Base-by-base conservation (phyloP, 805 yeast genomes). In the Saccharomycopsis vini region DNA sequence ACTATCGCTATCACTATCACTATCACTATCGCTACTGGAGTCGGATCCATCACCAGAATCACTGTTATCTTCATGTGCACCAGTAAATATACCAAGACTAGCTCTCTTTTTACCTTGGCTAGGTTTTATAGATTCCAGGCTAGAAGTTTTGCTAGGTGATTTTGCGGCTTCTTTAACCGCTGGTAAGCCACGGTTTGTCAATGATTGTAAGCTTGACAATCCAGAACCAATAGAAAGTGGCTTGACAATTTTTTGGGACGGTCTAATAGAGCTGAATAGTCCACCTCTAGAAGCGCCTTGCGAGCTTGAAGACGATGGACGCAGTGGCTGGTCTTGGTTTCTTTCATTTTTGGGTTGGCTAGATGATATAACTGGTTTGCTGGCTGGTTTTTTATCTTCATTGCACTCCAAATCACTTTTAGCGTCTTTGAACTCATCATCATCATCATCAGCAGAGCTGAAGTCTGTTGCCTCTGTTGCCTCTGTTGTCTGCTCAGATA, bases 11-110 rank as follows among this genome's bases (percentile, higher is more conserved):
- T 44, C 48, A 30, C 36, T 46, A 22, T 34, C 50, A 20, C 41
- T 36, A 20, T 39, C 51, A 32, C 39, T 35, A 19, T 54, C 56
- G 13, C 44, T 39, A 15, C 47, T 50, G 5, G 45, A 43, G 6
- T 50, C 55, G n/a, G 51, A 39, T 5, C 49, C 54, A 32, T 26
- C 33, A 16, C 40, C 52, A 34, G 42, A 33, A 6, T 44, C 49
- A 19, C 35, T 36, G 32, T 41, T 32, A 23, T 23, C n/a, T n/a
- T n/a, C n/a, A n/a, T n/a, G n/a, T n/a, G n/a, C n/a, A n/a, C n/a
- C n/a, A n/a, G n/a, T n/a, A n/a, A n/a, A n/a, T n/a, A n/a, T n/a
- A n/a, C n/a, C n/a, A n/a, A n/a, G n/a, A n/a, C n/a, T n/a, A n/a
- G n/a, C n/a, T n/a, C n/a, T n/a, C n/a, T n/a, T n/a, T n/a, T n/a